Evolutionary conservation across 805 yeast genomes (phyloP).

Genomic region (Wickerhamomyces sydowiorum): DNA sequence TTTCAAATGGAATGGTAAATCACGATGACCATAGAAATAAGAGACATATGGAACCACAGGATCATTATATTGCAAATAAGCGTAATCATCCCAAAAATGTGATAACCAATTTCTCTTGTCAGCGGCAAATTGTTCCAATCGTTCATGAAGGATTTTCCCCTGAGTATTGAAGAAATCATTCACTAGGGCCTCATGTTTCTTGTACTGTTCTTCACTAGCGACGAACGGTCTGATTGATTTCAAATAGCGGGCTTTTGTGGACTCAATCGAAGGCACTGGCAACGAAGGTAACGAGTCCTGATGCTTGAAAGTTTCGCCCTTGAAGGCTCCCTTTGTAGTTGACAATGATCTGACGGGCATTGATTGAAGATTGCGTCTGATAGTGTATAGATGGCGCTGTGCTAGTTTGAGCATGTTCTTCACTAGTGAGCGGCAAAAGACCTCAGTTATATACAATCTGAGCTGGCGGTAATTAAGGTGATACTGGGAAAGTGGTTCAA

Average conservation of each 20-base stretch:
- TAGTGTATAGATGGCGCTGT: neutral
- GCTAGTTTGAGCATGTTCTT: neutral
- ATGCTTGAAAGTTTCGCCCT: constrained; percentile 66
- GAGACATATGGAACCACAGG: constrained; percentile 95
- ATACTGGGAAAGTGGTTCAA: neutral
- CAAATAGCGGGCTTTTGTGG: constrained; percentile 66
- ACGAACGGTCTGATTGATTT: constrained; percentile 65
- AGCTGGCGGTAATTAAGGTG: neutral
- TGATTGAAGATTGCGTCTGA: constrained; percentile 10
- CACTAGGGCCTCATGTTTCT: constrained; percentile 50
- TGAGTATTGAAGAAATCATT: constrained; percentile 64
- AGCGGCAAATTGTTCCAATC: constrained; percentile 52
- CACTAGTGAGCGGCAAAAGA: neutral
- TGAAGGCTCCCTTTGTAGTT: constrained; percentile 21
- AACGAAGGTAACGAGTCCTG: constrained; percentile 74
- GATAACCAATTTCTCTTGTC: constrained; percentile 79
- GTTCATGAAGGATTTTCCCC: constrained; percentile 63
- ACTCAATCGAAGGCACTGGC: constrained; percentile 79
- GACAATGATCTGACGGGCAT: constrained; percentile 20
- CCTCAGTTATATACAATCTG: no score
- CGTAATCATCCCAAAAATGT: constrained; percentile 90
- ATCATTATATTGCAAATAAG: constrained; percentile 85
- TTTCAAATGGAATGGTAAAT: constrained; percentile 35
- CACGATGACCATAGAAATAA: constrained; percentile 82
- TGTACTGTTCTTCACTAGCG: constrained; percentile 44